Evolutionary conservation across 352 stramenopile species (phyloP).

Genomic region (Globisporangium canariense): DNA sequence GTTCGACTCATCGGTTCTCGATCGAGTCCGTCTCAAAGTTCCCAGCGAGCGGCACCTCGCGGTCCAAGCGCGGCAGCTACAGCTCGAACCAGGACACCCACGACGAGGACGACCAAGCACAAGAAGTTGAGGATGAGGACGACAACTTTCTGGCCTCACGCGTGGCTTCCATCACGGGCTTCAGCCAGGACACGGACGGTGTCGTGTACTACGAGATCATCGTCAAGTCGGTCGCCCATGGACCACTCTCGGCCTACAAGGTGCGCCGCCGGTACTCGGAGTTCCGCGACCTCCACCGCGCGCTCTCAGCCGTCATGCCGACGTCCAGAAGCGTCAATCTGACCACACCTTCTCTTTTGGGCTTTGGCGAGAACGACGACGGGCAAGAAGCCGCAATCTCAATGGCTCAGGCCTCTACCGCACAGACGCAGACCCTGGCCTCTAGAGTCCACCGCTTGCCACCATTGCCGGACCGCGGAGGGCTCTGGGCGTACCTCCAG

Average conservation of each 20-base stretch:
- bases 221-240: constrained; percentile 52
- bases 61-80: constrained; percentile 24
- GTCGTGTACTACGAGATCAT: constrained; percentile 83
- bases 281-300: constrained; percentile 54
- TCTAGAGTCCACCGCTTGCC: constrained; percentile 24
- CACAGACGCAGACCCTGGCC: too few species aligned
- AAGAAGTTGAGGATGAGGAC: constrained; percentile 32
- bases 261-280: constrained; percentile 75
- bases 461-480: constrained; percentile 62
- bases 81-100: constrained; percentile 6
- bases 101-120: constrained; percentile 12
- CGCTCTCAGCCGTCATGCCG: constrained; percentile 55
- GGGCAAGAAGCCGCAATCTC: not conserved
- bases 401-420: not conserved
- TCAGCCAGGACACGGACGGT: constrained; percentile 68
- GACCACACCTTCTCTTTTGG: not conserved
- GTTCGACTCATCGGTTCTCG: constrained; percentile 3
- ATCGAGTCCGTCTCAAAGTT: constrained; percentile 10
- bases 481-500: constrained; percentile 70
- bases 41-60: constrained; percentile 20
- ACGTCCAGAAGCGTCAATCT: constrained; percentile 19
- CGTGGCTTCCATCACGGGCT: constrained; percentile 62
- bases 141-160: constrained; percentile 77
- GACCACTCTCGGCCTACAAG: constrained; percentile 75
- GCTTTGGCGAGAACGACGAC: constrained; percentile 6